Percentiles rank a stretch among this genome's conserved stretches.
Conservation (phyloP, 2,329 filamentous ascomycete species). For the Hypoxylon sp. region DNA sequence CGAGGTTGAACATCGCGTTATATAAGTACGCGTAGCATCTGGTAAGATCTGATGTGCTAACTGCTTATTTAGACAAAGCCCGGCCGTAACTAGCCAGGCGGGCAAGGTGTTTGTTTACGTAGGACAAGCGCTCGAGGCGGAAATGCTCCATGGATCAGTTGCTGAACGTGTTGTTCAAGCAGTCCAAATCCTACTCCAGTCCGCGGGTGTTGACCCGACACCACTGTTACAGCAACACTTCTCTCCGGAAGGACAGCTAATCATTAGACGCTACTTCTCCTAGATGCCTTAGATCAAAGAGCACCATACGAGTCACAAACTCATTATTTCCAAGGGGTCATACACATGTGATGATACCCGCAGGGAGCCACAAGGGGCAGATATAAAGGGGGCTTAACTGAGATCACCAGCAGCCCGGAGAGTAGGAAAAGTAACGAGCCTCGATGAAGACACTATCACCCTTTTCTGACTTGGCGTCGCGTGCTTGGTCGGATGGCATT, state of each 20-base stretch:
- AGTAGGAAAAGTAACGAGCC: too few species aligned
- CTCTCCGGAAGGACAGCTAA: conserved; percentile 80
- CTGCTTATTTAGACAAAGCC: conserved; percentile 75
- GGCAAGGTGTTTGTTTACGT: conserved; percentile 86
- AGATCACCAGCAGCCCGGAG: too few species aligned
- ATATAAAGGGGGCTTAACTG: too few species aligned
- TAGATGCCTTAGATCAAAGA: too few species aligned
- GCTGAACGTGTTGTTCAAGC: conserved; percentile 78
- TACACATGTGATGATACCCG: too few species aligned
- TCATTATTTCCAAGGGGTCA: too few species aligned
- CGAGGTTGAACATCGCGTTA: not conserved
- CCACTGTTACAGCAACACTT: conserved; percentile 76
- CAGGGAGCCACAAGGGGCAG: too few species aligned
- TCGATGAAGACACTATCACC: too few species aligned
- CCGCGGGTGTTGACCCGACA: conserved; percentile 77
- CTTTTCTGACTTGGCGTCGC: too few species aligned
- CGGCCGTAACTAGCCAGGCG: conserved; percentile 78
- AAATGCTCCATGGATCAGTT: conserved; percentile 86
- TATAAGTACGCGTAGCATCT: not conserved
- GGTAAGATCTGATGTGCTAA: conserved; percentile 5
- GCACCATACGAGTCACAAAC: too few species aligned
- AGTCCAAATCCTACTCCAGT: conserved; percentile 79
- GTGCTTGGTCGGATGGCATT: too few species aligned
- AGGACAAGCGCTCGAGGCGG: conserved; percentile 87
- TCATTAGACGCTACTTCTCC: conserved; percentile 80